Percentiles rank a stretch among this genome's conserved stretches.
phyloP scores from a whole-genome alignment of 805 yeast species.

The Ogataea wickerhamii region DNA sequence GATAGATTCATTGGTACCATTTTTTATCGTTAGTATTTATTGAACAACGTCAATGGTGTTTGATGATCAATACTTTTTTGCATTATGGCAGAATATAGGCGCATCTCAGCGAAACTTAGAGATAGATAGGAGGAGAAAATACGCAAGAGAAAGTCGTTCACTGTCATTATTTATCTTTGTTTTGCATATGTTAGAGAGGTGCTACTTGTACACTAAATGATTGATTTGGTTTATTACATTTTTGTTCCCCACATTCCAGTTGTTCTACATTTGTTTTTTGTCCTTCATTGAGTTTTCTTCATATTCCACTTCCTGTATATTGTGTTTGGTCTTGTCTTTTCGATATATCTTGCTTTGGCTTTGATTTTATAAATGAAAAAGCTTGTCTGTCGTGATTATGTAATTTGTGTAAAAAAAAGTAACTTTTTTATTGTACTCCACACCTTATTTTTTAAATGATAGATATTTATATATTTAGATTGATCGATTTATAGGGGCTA shows the following conservation, averaged over 20 bases:
- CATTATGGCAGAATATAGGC: constrained; percentile 17
- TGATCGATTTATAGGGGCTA: too few species aligned
- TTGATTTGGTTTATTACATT: constrained; percentile 14
- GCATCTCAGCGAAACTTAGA: too few species aligned
- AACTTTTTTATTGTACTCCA: too few species aligned
- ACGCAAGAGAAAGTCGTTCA: background rate
- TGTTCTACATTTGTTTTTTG: constrained; percentile 9
- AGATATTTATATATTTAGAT: too few species aligned
- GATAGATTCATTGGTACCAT: constrained; percentile 8
- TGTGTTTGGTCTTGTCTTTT: constrained; percentile 10
- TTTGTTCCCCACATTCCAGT: constrained; percentile 3
- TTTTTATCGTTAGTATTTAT: constrained; percentile 4
- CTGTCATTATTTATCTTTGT: constrained; percentile 5
- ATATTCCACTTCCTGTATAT: constrained; percentile 20
- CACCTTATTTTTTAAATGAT: too few species aligned
- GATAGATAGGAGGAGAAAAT: background rate
- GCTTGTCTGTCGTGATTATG: too few species aligned
- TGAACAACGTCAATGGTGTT: constrained; percentile 2
- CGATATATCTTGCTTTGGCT: constrained; percentile 2
- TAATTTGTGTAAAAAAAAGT: too few species aligned
- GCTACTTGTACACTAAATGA: constrained; percentile 20
- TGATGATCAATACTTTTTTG: constrained; percentile 9
- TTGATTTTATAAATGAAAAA: constrained; percentile 2
- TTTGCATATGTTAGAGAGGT: constrained; percentile 19
- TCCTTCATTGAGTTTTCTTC: constrained; percentile 9